phyloP scores from a whole-genome alignment of 192 early-diverging fungal species.

The Chytriomyces hyalinus region DNA sequence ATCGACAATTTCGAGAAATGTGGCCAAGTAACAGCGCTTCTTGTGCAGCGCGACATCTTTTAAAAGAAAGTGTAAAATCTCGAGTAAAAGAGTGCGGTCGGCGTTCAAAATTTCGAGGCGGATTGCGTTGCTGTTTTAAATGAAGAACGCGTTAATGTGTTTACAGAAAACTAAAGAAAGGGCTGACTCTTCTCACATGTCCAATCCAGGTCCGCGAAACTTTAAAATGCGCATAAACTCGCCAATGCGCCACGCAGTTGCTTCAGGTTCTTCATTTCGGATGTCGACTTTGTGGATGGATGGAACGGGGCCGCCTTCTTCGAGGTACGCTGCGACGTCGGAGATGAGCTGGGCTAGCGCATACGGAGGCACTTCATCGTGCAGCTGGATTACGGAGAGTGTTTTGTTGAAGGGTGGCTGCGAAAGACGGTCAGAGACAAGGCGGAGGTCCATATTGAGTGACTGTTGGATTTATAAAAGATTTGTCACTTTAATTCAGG shows the following conservation, averaged over 20 bases:
- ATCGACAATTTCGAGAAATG: slow-evolving; percentile 55
- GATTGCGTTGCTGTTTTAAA: slow-evolving; percentile 25
- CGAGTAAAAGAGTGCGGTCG: slow-evolving; percentile 47
- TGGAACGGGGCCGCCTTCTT: slow-evolving; percentile 43
- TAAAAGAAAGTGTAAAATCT: slow-evolving; percentile 51
- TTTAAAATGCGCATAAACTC: slow-evolving; percentile 60
- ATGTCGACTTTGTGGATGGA: slow-evolving; percentile 47
- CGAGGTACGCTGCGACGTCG: slow-evolving; percentile 55
- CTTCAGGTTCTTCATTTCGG: slow-evolving; percentile 54
- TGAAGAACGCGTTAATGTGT: too few species aligned
- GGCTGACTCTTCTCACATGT: too few species aligned
- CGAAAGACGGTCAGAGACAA: slow-evolving; percentile 42
- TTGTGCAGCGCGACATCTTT: slow-evolving; percentile 58
- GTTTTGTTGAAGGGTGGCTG: slow-evolving; percentile 54
- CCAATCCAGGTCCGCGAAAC: slow-evolving; percentile 43
- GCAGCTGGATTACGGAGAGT: slow-evolving; percentile 58
- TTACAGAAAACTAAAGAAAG: too few species aligned
- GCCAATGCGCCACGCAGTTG: slow-evolving; percentile 48
- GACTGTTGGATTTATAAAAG: background rate
- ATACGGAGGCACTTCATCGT: slow-evolving; percentile 57
- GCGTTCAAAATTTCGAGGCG: slow-evolving; percentile 44
- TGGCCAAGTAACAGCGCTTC: slow-evolving; percentile 64
- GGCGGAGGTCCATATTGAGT: slow-evolving; percentile 38
- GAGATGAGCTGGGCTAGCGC: slow-evolving; percentile 52
- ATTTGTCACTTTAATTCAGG: too few species aligned